Conservation (phyloP, 2,329 filamentous ascomycete species). For the Calonectria pseudoturangicola region DNA sequence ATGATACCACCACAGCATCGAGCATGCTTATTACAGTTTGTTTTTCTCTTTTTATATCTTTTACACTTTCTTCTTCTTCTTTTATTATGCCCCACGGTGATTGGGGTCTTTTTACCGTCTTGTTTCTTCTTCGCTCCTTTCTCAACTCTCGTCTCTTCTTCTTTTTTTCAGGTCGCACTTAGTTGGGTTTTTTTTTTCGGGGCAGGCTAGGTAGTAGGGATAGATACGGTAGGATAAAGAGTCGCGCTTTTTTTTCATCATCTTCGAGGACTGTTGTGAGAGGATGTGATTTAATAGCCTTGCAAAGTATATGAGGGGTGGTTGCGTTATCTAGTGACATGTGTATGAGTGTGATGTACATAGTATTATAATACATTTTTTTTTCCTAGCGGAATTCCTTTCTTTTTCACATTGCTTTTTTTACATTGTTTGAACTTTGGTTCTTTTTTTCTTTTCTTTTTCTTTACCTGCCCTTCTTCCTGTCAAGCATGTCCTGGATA, state of each 20-base stretch:
- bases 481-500: conserved; percentile 63
- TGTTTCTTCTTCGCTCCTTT: conserved; percentile 43
- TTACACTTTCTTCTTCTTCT: conserved; percentile 35
- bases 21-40: conserved; percentile 58
- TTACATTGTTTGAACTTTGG: background rate
- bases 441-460: conserved; percentile 31
- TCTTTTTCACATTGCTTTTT: background rate
- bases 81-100: conserved; percentile 15
- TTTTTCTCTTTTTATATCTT: conserved; percentile 47
- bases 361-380: conserved; percentile 38
- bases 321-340: conserved; percentile 33
- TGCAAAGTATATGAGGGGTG: conserved; percentile 31
- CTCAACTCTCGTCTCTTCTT: conserved; percentile 44
- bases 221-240: conserved; percentile 55
- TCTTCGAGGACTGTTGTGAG: conserved; percentile 9
- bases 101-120: conserved; percentile 30
- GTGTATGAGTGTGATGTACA: conserved; percentile 39
- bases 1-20: conserved; percentile 66
- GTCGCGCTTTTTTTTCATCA: conserved; percentile 39
- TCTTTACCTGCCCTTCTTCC: conserved; percentile 56
- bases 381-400: conserved; percentile 7
- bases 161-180: conserved; percentile 42
- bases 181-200: conserved; percentile 41
- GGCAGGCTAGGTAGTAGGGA: conserved; percentile 46
- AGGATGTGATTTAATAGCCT: conserved; percentile 28